Base-by-base conservation (phyloP, 2,329 filamentous ascomycete species). In the Aspergillus quadricinctus region DNA sequence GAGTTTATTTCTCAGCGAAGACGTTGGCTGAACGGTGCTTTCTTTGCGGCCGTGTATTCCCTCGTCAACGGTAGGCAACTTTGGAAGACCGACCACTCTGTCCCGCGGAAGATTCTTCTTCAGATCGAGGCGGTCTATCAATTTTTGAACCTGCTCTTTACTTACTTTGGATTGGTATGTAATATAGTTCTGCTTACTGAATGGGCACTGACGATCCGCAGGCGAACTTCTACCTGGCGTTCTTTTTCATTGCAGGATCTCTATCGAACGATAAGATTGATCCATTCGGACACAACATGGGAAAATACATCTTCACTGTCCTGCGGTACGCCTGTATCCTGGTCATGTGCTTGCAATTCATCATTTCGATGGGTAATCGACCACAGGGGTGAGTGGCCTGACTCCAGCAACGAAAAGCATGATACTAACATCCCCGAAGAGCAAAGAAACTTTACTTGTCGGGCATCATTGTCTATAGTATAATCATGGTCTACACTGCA, bases 191-290 rank as follows among this genome's bases (percentile, higher is more conserved):
- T 1, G 35, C 50, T 56, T 19, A 50, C 53, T 14, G 21, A 10
- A 9, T 10, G 37, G 6, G 19, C 56, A 49, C 66, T 69, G 35
- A 67, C 54, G 28, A 11, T 49, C 14, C 27, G 3, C 49, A 80
- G 77, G 92, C 93, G 74, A 99, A 99, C 80, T 99, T 97, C 81
- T 99, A 97, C 74, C 86, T 99, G 52, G 96, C 92, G 56, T 99
- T 99, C 78, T 99, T 92, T 82, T 99, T 99, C 78, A 88, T 99
- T 63, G 92, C 92, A 23, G 94, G 94, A 46, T 95, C 92, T 43
- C 82, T 99, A 17, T 83, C 89, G 0, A 91, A 97, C 67, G 78
- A 84, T 0, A 78, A 79, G 27, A 80, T 95, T 62, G 94, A 99
- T 72, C 95, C 95, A 0, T 99, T 99, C 65, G 92, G 92, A 17